Percentiles rank a stretch among this genome's conserved stretches.
Conservation (phyloP, 2,329 filamentous ascomycete genomes). For the Aspergillus niger region DNA sequence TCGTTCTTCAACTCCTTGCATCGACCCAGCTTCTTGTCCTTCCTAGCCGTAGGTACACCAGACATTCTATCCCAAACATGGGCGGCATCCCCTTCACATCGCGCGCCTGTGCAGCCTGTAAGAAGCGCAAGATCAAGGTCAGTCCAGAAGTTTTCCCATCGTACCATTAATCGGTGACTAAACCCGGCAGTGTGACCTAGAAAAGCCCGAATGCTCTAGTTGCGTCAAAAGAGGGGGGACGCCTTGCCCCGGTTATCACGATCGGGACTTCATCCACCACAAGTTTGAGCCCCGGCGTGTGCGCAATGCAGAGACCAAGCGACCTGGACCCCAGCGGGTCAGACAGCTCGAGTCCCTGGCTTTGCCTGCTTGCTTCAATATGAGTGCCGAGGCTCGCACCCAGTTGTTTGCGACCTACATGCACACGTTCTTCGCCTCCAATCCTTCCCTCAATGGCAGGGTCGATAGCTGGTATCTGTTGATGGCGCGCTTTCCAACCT, state of each 20-base stretch:
- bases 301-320: background rate
- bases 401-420: conserved; percentile 12
- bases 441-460: background rate
- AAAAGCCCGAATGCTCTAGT: background rate
- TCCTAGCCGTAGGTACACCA: too few species aligned
- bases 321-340: background rate
- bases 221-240: background rate
- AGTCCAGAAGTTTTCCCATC: background rate
- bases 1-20: too few species aligned
- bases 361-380: background rate
- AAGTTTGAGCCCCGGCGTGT: background rate
- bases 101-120: background rate
- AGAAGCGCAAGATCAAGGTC: background rate
- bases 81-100: background rate
- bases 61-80: background rate
- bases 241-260: background rate
- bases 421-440: background rate
- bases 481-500: background rate
- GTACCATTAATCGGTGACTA: background rate
- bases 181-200: background rate
- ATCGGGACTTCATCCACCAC: background rate
- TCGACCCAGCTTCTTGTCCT: too few species aligned
- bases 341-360: background rate
- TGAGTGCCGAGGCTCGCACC: background rate
- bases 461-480: background rate